Base-by-base conservation (phyloP, 805 yeast genomes). In the Yamadazyma nakazawae region DNA sequence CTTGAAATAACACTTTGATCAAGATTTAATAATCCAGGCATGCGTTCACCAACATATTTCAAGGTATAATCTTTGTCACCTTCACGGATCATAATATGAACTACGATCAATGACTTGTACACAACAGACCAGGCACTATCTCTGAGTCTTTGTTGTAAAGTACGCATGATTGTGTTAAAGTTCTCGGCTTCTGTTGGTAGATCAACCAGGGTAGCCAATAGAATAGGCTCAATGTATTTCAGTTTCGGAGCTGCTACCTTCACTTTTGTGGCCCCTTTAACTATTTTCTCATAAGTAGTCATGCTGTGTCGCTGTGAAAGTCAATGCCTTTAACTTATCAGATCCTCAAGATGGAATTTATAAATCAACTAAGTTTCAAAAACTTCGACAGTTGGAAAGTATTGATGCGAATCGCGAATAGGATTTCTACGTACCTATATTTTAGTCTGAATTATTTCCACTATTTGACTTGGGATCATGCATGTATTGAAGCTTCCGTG, bases 221-320 rank as follows among this genome's bases (percentile, higher is more conserved):
- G 74, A 43, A 94, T 88, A 1, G 98, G 98, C 68, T 92, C 98
- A 44, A 94, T 82, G 62, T 94, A 94, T 64, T 94, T 94, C 34
- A 95, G 85, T 67, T 94, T 94, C 6, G 99, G 99, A n/a, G 98
- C 96, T 10, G 98, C 98, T 69, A 88, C 79, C 81, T 72, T 70
- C 49, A 72, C 68, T 56, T 72, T 67, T 52, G 77, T 68, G 54
- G 74, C 75, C 14, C 75, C 75, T 70, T 86, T 87, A 53, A 86
- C 94, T 49, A 85, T 72, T 66, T 85, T 86, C 52, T 83, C 84
- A 60, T 81, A 83, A 1, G 86, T 80, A 2, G 85, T 79, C 86
- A 81, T 80, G 2, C 4, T 28, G 32, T 11, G 12, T 28, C 11
- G 32, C n/a, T 28, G 9, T 13, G n/a, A 10, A 28, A 12, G 32